Conservation (phyloP, 2,329 filamentous ascomycete species). For the Talaromyces verruculosus region DNA sequence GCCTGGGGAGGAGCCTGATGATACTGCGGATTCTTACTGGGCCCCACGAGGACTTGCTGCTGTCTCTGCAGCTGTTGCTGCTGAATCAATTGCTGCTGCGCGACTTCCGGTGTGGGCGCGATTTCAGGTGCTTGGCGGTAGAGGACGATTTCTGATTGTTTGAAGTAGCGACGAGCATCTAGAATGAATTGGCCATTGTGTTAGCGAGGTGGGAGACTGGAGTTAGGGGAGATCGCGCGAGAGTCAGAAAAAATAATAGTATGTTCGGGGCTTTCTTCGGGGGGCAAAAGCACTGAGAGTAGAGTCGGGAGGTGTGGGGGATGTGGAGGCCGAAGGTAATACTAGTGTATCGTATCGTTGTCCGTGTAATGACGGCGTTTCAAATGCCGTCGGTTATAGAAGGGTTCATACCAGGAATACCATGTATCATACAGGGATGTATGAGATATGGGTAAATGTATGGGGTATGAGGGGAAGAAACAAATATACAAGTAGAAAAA, state of each 20-base stretch:
- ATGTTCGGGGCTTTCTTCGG: background rate
- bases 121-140: slow-evolving; percentile 69
- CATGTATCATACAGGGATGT: slow-evolving; percentile 12
- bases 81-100: slow-evolving; percentile 43
- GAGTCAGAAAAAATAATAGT: background rate
- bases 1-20: slow-evolving; percentile 13
- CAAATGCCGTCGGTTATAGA: slow-evolving; percentile 43
- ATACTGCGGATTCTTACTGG: slow-evolving; percentile 21
- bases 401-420: background rate
- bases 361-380: slow-evolving; percentile 18
- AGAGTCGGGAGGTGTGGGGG: slow-evolving; percentile 13
- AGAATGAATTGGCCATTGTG: slow-evolving; percentile 11
- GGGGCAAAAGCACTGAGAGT: background rate
- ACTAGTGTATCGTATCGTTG: slow-evolving; percentile 8
- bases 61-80: slow-evolving; percentile 35
- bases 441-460: background rate
- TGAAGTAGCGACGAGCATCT: slow-evolving; percentile 98
- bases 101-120: slow-evolving; percentile 42
- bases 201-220: background rate
- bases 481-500: background rate
- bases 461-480: slow-evolving; percentile 23
- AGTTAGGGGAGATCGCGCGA: slow-evolving; percentile 10
- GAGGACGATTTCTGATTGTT: slow-evolving; percentile 97
- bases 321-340: slow-evolving; percentile 3
- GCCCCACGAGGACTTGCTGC: slow-evolving; percentile 20